These are phyloP conservation scores for Rubia yunnanensis DNA, from an alignment of 257 asterid genomes.

Conservation along the genomic window DNA sequence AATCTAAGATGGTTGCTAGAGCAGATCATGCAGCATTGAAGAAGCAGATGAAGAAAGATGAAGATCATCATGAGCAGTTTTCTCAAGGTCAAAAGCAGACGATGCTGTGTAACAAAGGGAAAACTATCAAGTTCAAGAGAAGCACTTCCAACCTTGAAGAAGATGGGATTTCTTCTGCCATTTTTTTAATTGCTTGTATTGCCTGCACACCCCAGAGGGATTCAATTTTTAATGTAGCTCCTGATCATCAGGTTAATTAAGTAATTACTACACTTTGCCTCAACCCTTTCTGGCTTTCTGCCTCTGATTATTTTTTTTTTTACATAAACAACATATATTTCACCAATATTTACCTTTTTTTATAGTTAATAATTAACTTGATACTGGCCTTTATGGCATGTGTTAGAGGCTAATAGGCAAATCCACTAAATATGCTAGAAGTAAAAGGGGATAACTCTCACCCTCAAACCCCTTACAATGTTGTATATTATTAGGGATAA, in stretches of 20 bases:
- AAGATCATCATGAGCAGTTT: conserved; percentile 1
- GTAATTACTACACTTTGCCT: background rate
- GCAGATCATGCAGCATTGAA: conserved; percentile 35
- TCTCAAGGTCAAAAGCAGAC: conserved; percentile 17
- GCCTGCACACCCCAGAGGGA: conserved; percentile 39
- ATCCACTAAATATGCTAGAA: no score
- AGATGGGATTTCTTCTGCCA: conserved; percentile 71
- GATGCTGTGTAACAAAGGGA: conserved; percentile 53
- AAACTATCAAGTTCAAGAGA: conserved; percentile 51
- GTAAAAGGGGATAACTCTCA: no score
- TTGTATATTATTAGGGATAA: no score
- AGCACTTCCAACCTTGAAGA: conserved; percentile 53
- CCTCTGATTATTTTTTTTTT: no score
- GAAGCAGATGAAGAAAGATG: conserved; percentile 14
- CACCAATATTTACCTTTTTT: no score
- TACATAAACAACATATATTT: no score
- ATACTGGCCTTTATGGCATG: no score
- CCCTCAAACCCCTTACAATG: no score
- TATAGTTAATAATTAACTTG: no score
- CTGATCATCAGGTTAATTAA: background rate
- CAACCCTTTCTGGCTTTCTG: no score
- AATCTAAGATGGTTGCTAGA: conserved; percentile 39
- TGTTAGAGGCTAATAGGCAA: no score
- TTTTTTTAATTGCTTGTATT: conserved; percentile 61
- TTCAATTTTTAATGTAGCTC: background rate